These are phyloP conservation scores for Aureobasidium musti DNA, from an alignment of 2,329 filamentous ascomycete species.

Conservation along the genomic window DNA sequence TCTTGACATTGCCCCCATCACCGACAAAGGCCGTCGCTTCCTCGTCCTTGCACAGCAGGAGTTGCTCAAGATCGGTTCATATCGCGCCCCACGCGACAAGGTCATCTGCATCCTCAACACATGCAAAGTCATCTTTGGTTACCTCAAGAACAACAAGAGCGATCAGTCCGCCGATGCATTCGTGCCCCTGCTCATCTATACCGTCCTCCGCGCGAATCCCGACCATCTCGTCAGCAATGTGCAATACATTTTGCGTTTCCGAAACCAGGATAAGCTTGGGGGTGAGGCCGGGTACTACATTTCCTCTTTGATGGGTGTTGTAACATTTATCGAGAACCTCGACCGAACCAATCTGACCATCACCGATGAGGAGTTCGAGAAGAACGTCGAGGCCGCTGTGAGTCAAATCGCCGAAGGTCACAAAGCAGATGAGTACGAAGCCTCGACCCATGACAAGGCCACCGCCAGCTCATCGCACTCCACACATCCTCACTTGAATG, in stretches of 20 bases:
- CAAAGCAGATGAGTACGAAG: conserved; percentile 56
- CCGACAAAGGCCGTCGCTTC: conserved; percentile 84
- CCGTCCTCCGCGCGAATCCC: conserved; percentile 90
- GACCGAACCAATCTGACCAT: conserved; percentile 93
- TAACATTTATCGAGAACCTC: conserved; percentile 95
- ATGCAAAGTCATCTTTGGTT: conserved; percentile 98
- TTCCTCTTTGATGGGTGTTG: conserved; percentile 89
- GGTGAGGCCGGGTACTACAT: conserved; percentile 99
- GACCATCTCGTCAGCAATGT: conserved; percentile 96
- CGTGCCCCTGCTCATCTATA: conserved; percentile 91
- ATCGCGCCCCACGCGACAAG: conserved; percentile 95
- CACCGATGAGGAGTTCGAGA: conserved; percentile 91
- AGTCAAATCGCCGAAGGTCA: conserved; percentile 94
- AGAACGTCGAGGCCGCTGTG: conserved; percentile 93
- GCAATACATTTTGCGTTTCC: conserved; percentile 94
- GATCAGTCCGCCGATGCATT: conserved; percentile 97
- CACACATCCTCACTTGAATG: conserved; percentile 40
- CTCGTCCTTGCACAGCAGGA: conserved; percentile 89
- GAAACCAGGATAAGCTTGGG: conserved; percentile 94
- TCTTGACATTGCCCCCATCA: conserved; percentile 83
- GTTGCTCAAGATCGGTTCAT: conserved; percentile 92
- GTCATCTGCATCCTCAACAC: conserved; percentile 98
- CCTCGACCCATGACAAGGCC: conserved; percentile 35
- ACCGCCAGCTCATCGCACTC: conserved; percentile 42
- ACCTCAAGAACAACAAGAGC: conserved; percentile 86